Conservation (phyloP, 371 early-diverging fungal species). For the Apophysomyces ossiformis region DNA sequence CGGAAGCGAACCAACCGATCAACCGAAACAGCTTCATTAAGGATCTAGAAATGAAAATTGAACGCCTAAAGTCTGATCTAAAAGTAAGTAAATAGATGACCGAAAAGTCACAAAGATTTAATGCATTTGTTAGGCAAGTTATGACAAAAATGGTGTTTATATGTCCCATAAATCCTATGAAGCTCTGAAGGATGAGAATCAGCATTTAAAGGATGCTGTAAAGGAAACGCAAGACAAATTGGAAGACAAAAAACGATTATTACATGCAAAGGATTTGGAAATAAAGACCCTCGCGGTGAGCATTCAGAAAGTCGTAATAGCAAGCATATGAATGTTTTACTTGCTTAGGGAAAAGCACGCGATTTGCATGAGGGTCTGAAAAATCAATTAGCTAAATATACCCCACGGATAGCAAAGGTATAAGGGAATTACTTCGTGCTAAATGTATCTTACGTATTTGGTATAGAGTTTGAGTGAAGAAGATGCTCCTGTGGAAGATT, state of each 20-base stretch:
- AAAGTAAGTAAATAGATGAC: slow-evolving; percentile 11
- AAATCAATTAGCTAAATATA: slow-evolving; percentile 1
- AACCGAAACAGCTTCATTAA: slow-evolving; percentile 88
- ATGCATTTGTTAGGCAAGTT: slow-evolving; percentile 51
- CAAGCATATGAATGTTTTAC: not conserved
- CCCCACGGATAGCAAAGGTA: slow-evolving; percentile 13
- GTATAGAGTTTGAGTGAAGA: slow-evolving; percentile 11
- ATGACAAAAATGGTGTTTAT: slow-evolving; percentile 79
- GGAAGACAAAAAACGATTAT: slow-evolving; percentile 19
- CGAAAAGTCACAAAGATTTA: not conserved
- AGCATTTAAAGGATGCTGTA: slow-evolving; percentile 57
- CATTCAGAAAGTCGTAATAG: not conserved
- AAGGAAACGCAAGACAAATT: slow-evolving; percentile 45
- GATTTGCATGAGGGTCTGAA: slow-evolving; percentile 7
- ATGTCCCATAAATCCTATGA: slow-evolving; percentile 67
- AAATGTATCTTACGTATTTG: not conserved
- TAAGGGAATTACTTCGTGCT: not conserved
- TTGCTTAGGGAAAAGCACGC: not conserved
- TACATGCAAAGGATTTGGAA: slow-evolving; percentile 22
- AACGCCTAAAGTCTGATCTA: slow-evolving; percentile 63
- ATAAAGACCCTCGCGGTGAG: slow-evolving; percentile 14
- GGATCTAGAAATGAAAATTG: slow-evolving; percentile 80
- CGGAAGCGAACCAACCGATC: slow-evolving; percentile 81
- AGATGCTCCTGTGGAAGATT: slow-evolving; percentile 14
- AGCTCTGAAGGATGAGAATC: slow-evolving; percentile 55